phyloP scores from a whole-genome alignment of 1,284 basidiomycete species.

The Anthracocystis panici-leucophaei region DNA sequence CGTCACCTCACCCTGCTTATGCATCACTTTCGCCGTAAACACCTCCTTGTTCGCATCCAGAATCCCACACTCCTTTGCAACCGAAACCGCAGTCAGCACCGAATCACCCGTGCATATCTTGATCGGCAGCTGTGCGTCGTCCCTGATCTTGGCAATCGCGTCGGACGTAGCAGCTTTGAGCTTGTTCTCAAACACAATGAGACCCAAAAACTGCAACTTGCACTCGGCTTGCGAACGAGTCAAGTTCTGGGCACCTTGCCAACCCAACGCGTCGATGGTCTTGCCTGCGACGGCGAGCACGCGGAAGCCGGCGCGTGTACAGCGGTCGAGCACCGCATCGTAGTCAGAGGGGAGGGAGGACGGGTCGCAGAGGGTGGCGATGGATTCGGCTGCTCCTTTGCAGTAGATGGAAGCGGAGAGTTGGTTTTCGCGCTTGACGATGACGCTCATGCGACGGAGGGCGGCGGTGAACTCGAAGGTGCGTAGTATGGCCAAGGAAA shows the following conservation, averaged over 20 bases:
- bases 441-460: slow-evolving; percentile 51
- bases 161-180: slow-evolving; percentile 32
- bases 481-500: slow-evolving; percentile 24
- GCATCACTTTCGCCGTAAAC: slow-evolving; percentile 30
- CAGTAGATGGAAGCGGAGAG: slow-evolving; percentile 20
- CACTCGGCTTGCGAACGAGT: slow-evolving; percentile 29
- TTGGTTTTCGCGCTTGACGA: slow-evolving; percentile 23
- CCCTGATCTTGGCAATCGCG: slow-evolving; percentile 33
- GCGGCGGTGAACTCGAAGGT: slow-evolving; percentile 42
- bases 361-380: slow-evolving; percentile 19
- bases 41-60: slow-evolving; percentile 22
- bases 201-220: slow-evolving; percentile 39
- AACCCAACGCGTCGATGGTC: slow-evolving; percentile 15
- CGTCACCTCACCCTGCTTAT: neutral
- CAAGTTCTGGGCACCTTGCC: slow-evolving; percentile 19
- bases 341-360: slow-evolving; percentile 38
- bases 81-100: slow-evolving; percentile 49
- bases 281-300: slow-evolving; percentile 52
- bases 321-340: slow-evolving; percentile 25
- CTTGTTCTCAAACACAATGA: slow-evolving; percentile 52
- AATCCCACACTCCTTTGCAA: slow-evolving; percentile 50
- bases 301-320: slow-evolving; percentile 41
- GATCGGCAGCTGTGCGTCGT: slow-evolving; percentile 44
- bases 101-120: slow-evolving; percentile 61
- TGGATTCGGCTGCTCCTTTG: slow-evolving; percentile 51